A percentile compares a stretch with the other conserved stretches of the same genome.
These are phyloP conservation scores for Neofusicoccum sp. DNA, from an alignment of 2,329 filamentous ascomycete genomes.

Conservation along the genomic window DNA sequence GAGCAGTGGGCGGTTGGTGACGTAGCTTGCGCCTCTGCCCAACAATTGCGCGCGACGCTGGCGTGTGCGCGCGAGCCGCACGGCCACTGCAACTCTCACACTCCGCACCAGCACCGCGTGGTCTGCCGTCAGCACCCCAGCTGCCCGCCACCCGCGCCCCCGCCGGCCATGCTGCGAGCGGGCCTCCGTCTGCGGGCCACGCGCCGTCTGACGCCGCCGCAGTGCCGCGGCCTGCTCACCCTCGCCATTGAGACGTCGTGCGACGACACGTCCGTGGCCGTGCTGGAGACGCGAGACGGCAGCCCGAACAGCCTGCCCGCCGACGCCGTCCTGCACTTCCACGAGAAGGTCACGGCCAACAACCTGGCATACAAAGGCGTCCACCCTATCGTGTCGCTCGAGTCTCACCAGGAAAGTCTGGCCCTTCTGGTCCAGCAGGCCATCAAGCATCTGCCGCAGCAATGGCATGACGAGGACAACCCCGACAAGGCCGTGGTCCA, in stretches of 20 bases:
- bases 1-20: neutral
- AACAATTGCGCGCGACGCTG: neutral
- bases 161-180: neutral
- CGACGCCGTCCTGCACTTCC: constrained; percentile 66
- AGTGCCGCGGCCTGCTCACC: constrained; percentile 37
- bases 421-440: constrained; percentile 66
- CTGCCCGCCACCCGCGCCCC: neutral
- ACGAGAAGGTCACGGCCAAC: constrained; percentile 78
- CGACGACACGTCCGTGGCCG: constrained; percentile 88
- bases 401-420: constrained; percentile 72
- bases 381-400: constrained; percentile 71
- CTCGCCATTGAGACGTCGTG: constrained; percentile 83
- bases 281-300: constrained; percentile 56
- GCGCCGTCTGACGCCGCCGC: neutral
- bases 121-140: neutral
- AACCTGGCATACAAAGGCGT: constrained; percentile 74
- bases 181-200: neutral
- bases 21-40: neutral
- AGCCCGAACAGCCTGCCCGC: constrained; percentile 16
- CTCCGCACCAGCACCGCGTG: neutral
- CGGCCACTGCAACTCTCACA: neutral
- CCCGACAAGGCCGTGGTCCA: neutral
- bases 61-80: neutral
- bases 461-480: neutral
- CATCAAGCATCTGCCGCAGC: constrained; percentile 53